Evolutionary conservation across 768 basidiomycete species (phyloP), one percentile per base, ranked within the genome.

Genomic region (Amanita rubescens): DNA sequence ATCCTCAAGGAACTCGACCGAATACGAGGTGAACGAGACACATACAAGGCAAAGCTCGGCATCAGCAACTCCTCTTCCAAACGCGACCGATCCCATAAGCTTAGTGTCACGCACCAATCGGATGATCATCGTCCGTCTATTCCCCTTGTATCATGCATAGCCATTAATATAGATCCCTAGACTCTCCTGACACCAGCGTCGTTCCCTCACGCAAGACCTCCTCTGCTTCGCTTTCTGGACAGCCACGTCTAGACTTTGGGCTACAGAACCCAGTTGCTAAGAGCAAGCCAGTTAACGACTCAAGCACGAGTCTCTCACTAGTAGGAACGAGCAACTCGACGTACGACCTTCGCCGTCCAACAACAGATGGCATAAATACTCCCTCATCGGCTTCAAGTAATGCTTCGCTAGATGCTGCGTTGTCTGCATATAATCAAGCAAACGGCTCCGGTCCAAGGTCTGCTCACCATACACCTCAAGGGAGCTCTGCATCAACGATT

Each of bases 1-100:
- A 80, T 90, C 52, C 73, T 87, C 65, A 89, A 89, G 69, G 91
- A 95, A 60, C 75, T 91, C 41, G 92, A 94, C 59, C 81, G 93
- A 51, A 79, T 95, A 48, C 77, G 93, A 12, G 73, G 72, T 10
- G 93, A 95, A 65, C 79, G 93, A 15, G 92, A 94, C 62, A 65
- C 75, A 8, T 87, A 76, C 72, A 86, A 74, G 65, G 65, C 67
- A 42, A 81, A 80, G 60, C 20, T 53, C 30, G 52, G 52, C 25
- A 46, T 53, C 33, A 27, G 20, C 30, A 42, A 22, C 35, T 45
- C 52, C 27, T 46, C 52, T 19, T 33, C 34, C 34, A 53, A 46
- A 32, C 52, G 52, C 30, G 52, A 45, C 20, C 30, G 51, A n/a
- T 22, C 41, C 9, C 30, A 44, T 39, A 52, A 44, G 51, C 30